Conservation (phyloP, 768 basidiomycete species). For the Mycena alexandri region DNA sequence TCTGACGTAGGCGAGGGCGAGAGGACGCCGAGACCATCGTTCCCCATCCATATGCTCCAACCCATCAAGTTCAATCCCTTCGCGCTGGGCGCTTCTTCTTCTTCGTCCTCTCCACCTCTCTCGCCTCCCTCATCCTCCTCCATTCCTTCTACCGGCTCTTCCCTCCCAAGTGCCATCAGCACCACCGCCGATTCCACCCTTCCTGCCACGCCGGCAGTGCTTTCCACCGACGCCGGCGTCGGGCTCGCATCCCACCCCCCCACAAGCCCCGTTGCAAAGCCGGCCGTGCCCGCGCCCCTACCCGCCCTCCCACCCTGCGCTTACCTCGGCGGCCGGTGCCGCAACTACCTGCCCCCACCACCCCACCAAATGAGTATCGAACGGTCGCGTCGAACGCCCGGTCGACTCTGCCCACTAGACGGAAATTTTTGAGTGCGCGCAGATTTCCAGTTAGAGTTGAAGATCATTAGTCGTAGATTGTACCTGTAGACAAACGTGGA, state of each 20-base stretch:
- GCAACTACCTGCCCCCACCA: background rate
- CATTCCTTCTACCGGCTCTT: background rate
- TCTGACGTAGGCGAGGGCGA: background rate
- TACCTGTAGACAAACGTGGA: too few species aligned
- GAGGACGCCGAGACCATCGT: constrained; percentile 9
- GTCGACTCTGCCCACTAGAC: background rate
- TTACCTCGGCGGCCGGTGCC: background rate
- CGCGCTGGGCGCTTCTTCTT: background rate
- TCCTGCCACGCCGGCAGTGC: background rate
- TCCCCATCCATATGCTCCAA: background rate
- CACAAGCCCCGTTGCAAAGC: too few species aligned
- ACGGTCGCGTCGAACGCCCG: constrained; percentile 1
- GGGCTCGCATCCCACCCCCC: background rate
- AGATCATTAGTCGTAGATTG: background rate
- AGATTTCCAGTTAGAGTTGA: background rate
- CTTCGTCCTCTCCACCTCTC: too few species aligned
- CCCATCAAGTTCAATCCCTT: constrained; percentile 1
- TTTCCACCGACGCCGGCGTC: background rate
- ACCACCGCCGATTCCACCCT: constrained; percentile 7
- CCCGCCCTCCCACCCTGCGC: constrained; percentile 16
- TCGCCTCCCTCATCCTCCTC: background rate
- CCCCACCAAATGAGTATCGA: background rate
- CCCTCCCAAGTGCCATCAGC: background rate
- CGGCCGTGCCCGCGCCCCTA: too few species aligned
- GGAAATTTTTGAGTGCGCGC: background rate